Evolutionary conservation across 805 yeast species (phyloP).

Genomic region (Ogataea haglerorum): DNA sequence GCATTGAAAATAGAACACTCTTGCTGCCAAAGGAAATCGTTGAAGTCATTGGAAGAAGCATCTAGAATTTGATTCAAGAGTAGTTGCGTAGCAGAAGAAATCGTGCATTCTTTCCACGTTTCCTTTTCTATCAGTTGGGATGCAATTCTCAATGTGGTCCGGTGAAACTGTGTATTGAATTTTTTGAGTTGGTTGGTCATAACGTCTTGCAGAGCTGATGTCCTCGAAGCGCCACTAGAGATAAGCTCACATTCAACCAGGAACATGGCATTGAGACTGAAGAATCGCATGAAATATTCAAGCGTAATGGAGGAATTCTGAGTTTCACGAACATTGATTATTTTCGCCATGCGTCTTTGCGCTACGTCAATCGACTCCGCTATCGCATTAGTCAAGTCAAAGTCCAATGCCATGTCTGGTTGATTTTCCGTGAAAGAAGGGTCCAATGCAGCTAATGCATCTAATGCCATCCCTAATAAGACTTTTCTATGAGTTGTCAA

Average conservation of each 20-base stretch:
- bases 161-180: slow-evolving; percentile 56
- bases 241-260: slow-evolving; percentile 80
- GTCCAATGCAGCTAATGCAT: slow-evolving; percentile 35
- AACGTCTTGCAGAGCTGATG: slow-evolving; percentile 62
- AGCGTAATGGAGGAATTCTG: slow-evolving; percentile 56
- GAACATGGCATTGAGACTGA: slow-evolving; percentile 63
- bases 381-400: slow-evolving; percentile 67
- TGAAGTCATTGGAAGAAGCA: slow-evolving; percentile 37
- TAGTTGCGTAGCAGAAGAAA: slow-evolving; percentile 45
- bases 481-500: slow-evolving; percentile 76
- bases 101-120: slow-evolving; percentile 74
- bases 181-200: slow-evolving; percentile 62
- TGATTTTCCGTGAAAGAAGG: slow-evolving; percentile 27
- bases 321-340: slow-evolving; percentile 73
- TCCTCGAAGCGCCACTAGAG: slow-evolving; percentile 56
- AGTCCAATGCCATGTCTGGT: slow-evolving; percentile 46
- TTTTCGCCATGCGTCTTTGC: slow-evolving; percentile 73
- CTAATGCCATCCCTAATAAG: slow-evolving; percentile 65
- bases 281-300: slow-evolving; percentile 64
- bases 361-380: slow-evolving; percentile 65
- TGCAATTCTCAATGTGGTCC: slow-evolving; percentile 44
- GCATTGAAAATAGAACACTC: slow-evolving; percentile 24
- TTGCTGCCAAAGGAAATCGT: slow-evolving; percentile 48
- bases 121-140: slow-evolving; percentile 59
- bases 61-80: slow-evolving; percentile 49